Conservation (phyloP, 805 yeast genomes). For the Cyberlindnera mycetangii region DNA sequence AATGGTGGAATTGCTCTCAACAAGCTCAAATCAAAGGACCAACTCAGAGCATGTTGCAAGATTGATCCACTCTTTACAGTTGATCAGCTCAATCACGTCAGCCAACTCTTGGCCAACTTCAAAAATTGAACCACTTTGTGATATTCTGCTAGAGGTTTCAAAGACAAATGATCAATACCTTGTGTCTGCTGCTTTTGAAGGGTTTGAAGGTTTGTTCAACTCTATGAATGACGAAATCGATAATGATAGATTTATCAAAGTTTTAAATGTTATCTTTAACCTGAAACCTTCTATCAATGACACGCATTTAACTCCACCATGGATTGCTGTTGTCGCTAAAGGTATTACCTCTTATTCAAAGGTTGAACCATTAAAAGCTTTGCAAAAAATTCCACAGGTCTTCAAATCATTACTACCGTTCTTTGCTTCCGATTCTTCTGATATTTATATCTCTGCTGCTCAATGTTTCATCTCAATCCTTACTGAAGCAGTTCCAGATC, state of each 20-base stretch:
- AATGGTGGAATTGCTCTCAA: slow-evolving; percentile 43
- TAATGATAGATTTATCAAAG: slow-evolving; percentile 57
- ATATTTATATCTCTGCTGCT: slow-evolving; percentile 71
- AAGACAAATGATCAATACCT: slow-evolving; percentile 81
- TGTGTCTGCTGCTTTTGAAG: slow-evolving; percentile 77
- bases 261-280: slow-evolving; percentile 70
- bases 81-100: slow-evolving; percentile 65
- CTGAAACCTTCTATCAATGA: slow-evolving; percentile 82
- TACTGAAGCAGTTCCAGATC: slow-evolving; percentile 63
- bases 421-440: slow-evolving; percentile 61
- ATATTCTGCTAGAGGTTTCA: slow-evolving; percentile 68
- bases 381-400: slow-evolving; percentile 54
- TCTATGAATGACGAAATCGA: slow-evolving; percentile 61
- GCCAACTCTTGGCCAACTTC: slow-evolving; percentile 81
- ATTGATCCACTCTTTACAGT: slow-evolving; percentile 73
- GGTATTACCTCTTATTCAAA: slow-evolving; percentile 57
- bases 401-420: slow-evolving; percentile 58
- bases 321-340: slow-evolving; percentile 93
- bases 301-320: slow-evolving; percentile 82
- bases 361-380: slow-evolving; percentile 49
- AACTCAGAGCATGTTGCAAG: slow-evolving; percentile 52
- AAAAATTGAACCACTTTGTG: slow-evolving; percentile 71
- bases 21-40: slow-evolving; percentile 32
- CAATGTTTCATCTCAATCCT: slow-evolving; percentile 82
- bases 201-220: slow-evolving; percentile 76